Evolutionary conservation across 306 rosid species (phyloP).

Genomic region (Cucurbita argyrosperma): DNA sequence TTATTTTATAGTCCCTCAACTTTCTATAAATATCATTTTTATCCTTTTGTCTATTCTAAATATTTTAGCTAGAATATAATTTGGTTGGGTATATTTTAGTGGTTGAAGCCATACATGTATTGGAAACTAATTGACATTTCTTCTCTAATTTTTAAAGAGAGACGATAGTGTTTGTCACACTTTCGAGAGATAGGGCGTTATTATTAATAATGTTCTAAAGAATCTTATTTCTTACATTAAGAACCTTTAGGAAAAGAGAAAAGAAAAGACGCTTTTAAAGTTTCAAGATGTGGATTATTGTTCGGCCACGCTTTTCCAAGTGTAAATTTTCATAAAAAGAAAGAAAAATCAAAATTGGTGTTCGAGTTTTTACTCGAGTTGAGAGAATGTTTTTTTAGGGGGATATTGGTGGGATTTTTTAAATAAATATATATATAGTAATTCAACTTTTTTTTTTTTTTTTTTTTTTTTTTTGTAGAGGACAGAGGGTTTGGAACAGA

Average conservation of each 20-base stretch:
- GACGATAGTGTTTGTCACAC: not conserved
- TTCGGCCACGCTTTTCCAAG: not conserved
- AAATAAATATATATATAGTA: not conserved
- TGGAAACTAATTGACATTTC: too few species aligned
- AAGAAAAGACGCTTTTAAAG: conserved; percentile 5
- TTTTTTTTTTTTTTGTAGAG: too few species aligned
- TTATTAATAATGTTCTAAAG: conserved; percentile 19
- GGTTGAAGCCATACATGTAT: too few species aligned
- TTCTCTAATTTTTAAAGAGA: not conserved
- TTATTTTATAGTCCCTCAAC: not conserved
- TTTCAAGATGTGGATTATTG: conserved; percentile 22
- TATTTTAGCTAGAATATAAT: not conserved
- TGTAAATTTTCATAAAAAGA: not conserved
- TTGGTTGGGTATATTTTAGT: too few species aligned
- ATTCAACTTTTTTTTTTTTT: conserved; percentile 23
- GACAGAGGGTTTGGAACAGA: conserved; percentile 46
- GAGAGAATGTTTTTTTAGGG: not conserved
- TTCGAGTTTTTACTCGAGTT: not conserved
- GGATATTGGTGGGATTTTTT: not conserved
- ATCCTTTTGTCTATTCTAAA: not conserved
- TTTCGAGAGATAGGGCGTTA: not conserved
- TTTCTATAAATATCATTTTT: not conserved
- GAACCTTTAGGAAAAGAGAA: not conserved
- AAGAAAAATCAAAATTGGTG: not conserved
- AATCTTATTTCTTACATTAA: conserved; percentile 13